Evolutionary conservation across 495 filamentous ascomycete species (phyloP).

Genomic region (Hyaloscypha variabilis): DNA sequence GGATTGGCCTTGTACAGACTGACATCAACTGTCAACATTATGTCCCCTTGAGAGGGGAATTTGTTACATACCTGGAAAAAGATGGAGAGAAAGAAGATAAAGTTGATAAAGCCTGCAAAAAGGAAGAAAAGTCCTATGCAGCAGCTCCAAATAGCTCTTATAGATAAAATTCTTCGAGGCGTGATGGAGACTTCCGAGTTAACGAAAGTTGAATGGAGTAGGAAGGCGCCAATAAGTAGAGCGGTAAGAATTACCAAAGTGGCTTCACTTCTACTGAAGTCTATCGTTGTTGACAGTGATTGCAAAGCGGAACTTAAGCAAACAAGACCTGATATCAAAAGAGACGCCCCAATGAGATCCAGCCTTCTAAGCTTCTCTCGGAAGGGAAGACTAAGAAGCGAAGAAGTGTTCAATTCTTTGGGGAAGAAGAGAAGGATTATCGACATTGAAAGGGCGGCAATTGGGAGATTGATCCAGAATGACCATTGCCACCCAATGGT

Average conservation of each 20-base stretch:
- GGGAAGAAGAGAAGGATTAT: neutral
- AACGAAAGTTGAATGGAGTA: neutral
- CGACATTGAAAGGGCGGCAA: neutral
- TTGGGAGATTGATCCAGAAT: slow-evolving; percentile 57
- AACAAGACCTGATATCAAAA: neutral
- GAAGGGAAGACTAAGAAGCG: neutral
- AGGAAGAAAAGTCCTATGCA: slow-evolving; percentile 1
- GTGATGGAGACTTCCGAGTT: slow-evolving; percentile 1
- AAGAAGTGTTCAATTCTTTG: neutral
- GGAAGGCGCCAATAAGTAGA: neutral
- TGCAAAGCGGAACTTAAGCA: neutral
- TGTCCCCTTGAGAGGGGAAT: neutral
- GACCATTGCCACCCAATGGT: slow-evolving; percentile 76
- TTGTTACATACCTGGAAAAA: slow-evolving; percentile 2
- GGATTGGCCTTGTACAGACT: slow-evolving; percentile 7
- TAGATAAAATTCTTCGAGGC: neutral
- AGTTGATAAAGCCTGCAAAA: neutral
- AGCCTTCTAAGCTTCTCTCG: slow-evolving; percentile 4
- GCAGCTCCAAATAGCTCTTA: slow-evolving; percentile 4
- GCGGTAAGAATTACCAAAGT: neutral
- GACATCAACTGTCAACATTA: neutral
- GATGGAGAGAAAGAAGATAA: slow-evolving; percentile 3
- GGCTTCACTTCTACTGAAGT: neutral
- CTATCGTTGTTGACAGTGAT: neutral
- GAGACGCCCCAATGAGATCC: neutral